Evolutionary conservation across 1,139 yeast genomes (phyloP), one percentile per base, ranked within the genome.

Genomic region (Keqinozyma sinolaborantium): DNA sequence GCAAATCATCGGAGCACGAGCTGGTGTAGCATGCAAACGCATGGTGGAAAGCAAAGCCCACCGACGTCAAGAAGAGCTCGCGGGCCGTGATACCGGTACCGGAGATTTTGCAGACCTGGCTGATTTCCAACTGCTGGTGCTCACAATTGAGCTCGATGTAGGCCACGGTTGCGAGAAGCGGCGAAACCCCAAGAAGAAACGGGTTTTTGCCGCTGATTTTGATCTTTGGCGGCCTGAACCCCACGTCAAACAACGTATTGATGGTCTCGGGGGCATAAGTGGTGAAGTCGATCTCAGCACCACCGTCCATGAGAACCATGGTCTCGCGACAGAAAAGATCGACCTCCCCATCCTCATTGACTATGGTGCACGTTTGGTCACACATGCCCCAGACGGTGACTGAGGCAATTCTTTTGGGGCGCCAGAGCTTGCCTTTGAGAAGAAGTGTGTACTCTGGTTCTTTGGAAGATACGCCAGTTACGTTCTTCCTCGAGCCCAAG

Each of bases 21-120:
- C 73, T 81, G 25, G 79, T 64, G 49, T 79, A 82, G 45, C 90
- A 83, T 0, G 87, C 74, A 32, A 71, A 67, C 0, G 92, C 77
- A 49, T 83, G 87, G 9, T 79, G 60, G 25, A 72, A 67, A 0
- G 92, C 85, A 35, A 83, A 56, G 0, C 78, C 84, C 2, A 77
- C 79, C 0, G 84, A 68, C 0, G 79, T 58, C 1, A 64, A 45
- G 16, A 65, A 55, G 14, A 71, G 40, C 13, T 64, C 62, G 4
- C 62, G 46, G 3, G 60, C 53, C 4, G 58, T 36, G 2, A 51
- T 34, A 0, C 48, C 55, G 5, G 39, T 33, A 14, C 39, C 39
- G 2, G 41, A 31, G 16, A 30, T 29, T 31, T 54, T 58, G 31
- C 59, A 60, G 3, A 62, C 56, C 16, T 64, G 60, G 15, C 50